Evolutionary conservation across 495 filamentous ascomycete genomes (phyloP), one percentile per base, ranked within the genome.

Genomic region (Aspergillus saccharolyticus): DNA sequence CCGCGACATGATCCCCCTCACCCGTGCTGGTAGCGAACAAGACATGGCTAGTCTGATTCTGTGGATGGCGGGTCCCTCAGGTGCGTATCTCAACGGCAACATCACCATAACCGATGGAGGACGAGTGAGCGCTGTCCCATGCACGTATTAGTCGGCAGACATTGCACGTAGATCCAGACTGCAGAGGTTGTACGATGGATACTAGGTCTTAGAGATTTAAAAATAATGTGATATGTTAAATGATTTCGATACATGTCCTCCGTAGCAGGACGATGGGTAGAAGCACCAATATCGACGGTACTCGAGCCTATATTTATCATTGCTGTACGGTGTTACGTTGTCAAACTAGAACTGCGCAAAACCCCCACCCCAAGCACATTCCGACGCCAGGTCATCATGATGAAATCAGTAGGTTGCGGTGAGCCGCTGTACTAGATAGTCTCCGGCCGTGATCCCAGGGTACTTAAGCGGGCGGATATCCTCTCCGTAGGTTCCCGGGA

Each of bases 351-450:
- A n/a, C n/a, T n/a, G n/a, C n/a, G n/a, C n/a, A 16, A 44, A 17
- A 21, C 19, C 18, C 28, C 45, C 42, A 21, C 75, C 57, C 68
- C 33, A 39, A 9, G 14, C 33, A 9, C 33, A 5, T 28, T 39
- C 33, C 5, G 33, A 39, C 33, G 33, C 33, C 33, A 15, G 33
- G 7, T 39, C 33, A 15, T 8, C 33, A 39, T 39, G 7, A 39
- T 39, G 33, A 39, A 39, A 39, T 39, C 33, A 39, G 33, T 39
- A 39, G 33, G 92, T 97, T 14, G 87, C 86, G 17, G 81, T 72
- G 65, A 97, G 69, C 61, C 93, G 83, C 74, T 89, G 85, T 39
- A 89, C 82, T 24, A 97, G 70, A 68, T 97, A 96, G 10, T 96
- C 83, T 2, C 89, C 89, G 58, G 87, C 85, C 44, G 85, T 90